phyloP scores from a whole-genome alignment of 2,329 filamentous ascomycete genomes.

The Elsinoe australis region DNA sequence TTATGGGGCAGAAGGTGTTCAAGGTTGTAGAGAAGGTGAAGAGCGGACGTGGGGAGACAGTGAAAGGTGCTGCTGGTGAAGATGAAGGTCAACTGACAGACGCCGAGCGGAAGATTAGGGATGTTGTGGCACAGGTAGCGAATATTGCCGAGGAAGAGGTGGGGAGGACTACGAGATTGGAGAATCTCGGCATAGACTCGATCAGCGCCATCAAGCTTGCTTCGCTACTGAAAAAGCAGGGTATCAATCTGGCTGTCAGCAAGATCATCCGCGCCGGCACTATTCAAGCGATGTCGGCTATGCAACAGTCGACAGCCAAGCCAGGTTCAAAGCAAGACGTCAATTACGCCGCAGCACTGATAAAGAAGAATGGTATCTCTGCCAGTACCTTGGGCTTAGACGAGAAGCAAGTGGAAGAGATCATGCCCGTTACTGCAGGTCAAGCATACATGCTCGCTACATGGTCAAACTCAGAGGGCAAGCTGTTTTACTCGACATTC shows the following conservation, averaged over 20 bases:
- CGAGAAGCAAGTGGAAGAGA: constrained; percentile 42
- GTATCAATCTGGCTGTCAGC: constrained; percentile 58
- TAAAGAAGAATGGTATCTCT: constrained; percentile 8
- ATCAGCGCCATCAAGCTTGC: constrained; percentile 84
- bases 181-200: constrained; percentile 81
- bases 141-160: constrained; percentile 53
- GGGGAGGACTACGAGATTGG: constrained; percentile 56
- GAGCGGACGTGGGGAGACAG: background rate
- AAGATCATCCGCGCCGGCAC: constrained; percentile 62
- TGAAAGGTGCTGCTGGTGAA: constrained; percentile 13
- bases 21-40: background rate
- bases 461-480: constrained; percentile 61
- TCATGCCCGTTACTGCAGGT: constrained; percentile 65
- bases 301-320: constrained; percentile 18
- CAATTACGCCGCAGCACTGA: constrained; percentile 16
- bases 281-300: constrained; percentile 55
- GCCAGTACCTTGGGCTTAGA: constrained; percentile 32
- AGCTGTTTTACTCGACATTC: constrained; percentile 68
- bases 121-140: constrained; percentile 50
- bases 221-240: constrained; percentile 57
- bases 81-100: constrained; percentile 3
- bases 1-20: constrained; percentile 57
- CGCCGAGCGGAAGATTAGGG: constrained; percentile 37
- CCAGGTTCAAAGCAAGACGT: background rate
- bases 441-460: constrained; percentile 73